These are phyloP conservation scores for Boletus vinaceobasis DNA, from an alignment of 768 basidiomycete genomes.

Conservation along the genomic window DNA sequence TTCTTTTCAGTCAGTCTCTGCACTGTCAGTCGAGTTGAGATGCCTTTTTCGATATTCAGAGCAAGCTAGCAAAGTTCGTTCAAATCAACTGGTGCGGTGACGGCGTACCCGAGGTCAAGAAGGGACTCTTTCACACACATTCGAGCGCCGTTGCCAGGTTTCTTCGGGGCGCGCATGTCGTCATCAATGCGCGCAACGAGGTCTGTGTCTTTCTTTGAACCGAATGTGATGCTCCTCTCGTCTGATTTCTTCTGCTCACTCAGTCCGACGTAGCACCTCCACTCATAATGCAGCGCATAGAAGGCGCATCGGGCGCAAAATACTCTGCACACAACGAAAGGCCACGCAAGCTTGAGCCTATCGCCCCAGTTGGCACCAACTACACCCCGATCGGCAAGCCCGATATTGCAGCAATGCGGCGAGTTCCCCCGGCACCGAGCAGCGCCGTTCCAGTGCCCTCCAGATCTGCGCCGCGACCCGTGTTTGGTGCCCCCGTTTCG, in stretches of 20 bases:
- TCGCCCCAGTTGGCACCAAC: constrained; percentile 74
- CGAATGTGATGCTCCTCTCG: background rate
- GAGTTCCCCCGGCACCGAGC: constrained; percentile 35
- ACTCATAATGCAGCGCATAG: constrained; percentile 82
- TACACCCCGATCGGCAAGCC: constrained; percentile 75
- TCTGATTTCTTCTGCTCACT: background rate
- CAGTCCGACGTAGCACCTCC: constrained; percentile 79
- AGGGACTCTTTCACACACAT: constrained; percentile 91
- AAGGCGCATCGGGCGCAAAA: constrained; percentile 84
- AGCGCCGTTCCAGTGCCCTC: background rate
- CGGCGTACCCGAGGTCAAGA: constrained; percentile 88
- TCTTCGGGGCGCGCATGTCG: constrained; percentile 81
- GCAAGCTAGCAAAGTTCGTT: constrained; percentile 83
- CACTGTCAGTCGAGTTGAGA: background rate
- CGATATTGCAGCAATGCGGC: constrained; percentile 62
- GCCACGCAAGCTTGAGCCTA: constrained; percentile 71
- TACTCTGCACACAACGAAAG: constrained; percentile 82
- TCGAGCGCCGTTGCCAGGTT: constrained; percentile 75
- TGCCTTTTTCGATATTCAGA: constrained; percentile 40
- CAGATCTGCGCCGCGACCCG: constrained; percentile 40
- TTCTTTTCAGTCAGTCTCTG: background rate
- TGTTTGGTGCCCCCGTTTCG: constrained; percentile 44
- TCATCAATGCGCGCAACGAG: constrained; percentile 84
- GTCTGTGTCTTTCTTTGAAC: constrained; percentile 37
- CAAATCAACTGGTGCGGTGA: constrained; percentile 98